Percentiles rank a stretch among this genome's conserved stretches.
These are phyloP conservation scores for Aspergillus sojae DNA, from an alignment of 2,329 filamentous ascomycete genomes.

Conservation along the genomic window DNA sequence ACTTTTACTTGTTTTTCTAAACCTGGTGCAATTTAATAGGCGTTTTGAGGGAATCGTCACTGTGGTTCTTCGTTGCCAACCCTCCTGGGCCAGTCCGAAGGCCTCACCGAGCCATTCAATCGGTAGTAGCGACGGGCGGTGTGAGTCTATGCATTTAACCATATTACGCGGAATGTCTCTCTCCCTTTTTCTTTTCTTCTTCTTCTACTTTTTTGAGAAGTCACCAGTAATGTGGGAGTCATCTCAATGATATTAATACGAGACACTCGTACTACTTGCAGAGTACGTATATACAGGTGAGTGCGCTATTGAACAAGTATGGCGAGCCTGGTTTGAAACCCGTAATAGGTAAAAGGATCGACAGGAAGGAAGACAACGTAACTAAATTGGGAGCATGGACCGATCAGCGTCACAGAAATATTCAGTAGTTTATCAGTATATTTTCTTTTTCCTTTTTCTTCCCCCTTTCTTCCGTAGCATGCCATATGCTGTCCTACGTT, in stretches of 20 bases:
- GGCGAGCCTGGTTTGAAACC: background rate
- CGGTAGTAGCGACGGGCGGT: too few species aligned
- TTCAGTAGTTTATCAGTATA: conserved; percentile 1
- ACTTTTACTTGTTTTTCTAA: conserved; percentile 14
- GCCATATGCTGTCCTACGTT: background rate
- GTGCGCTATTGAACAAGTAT: background rate
- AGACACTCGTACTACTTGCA: background rate
- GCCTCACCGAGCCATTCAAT: too few species aligned
- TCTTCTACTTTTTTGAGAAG: background rate
- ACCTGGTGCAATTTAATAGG: conserved; percentile 19
- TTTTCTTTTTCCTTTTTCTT: conserved; percentile 2
- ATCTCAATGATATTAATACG: background rate
- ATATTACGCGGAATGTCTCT: background rate
- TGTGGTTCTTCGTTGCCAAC: background rate
- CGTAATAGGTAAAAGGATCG: background rate
- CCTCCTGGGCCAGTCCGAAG: too few species aligned
- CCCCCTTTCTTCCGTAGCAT: background rate
- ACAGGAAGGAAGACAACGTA: conserved; percentile 3
- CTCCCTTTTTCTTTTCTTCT: background rate
- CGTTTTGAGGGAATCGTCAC: conserved; percentile 15
- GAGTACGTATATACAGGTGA: background rate
- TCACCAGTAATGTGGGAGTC: background rate
- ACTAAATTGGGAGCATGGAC: conserved; percentile 16
- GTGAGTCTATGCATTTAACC: background rate
- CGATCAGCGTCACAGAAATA: conserved; percentile 10